A percentile compares a stretch with the other conserved stretches of the same genome.
These are phyloP conservation scores for Neospermospora avenae DNA, from an alignment of 2,329 filamentous ascomycete species.

Conservation along the genomic window DNA sequence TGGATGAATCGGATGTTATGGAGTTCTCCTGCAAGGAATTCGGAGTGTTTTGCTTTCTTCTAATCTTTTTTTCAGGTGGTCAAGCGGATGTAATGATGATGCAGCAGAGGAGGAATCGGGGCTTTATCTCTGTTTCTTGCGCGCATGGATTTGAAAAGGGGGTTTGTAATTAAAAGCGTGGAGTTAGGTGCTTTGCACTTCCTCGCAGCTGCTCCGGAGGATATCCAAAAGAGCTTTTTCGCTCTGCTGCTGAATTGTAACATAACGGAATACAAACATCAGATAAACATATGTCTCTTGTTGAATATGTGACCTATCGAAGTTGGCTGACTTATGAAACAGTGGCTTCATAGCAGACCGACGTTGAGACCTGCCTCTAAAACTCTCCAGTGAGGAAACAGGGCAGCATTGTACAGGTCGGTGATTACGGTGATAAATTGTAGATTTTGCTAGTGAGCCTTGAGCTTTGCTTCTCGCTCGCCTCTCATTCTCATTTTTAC, in stretches of 20 bases:
- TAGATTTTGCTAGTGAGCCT: no score
- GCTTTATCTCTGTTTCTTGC: not conserved
- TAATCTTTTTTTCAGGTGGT: not conserved
- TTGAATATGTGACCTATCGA: no score
- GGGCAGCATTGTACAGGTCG: no score
- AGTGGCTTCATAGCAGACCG: no score
- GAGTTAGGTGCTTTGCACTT: slow-evolving; percentile 8
- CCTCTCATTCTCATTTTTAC: no score
- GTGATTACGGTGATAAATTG: no score
- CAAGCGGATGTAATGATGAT: not conserved
- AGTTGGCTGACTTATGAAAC: no score
- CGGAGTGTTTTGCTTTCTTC: not conserved
- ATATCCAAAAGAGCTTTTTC: not conserved
- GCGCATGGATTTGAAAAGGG: not conserved
- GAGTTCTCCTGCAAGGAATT: not conserved
- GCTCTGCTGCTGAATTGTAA: not conserved
- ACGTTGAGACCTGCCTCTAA: no score
- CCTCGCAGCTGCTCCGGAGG: not conserved
- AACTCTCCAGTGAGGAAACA: no score
- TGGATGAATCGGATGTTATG: not conserved
- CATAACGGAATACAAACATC: not conserved
- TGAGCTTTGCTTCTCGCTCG: no score
- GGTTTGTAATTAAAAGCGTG: not conserved
- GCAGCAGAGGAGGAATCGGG: not conserved
- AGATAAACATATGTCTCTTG: not conserved